A percentile compares a stretch with the other conserved stretches of the same genome.
phyloP scores from a whole-genome alignment of 441 rosid genomes.

The Flueggea neowawraea region DNA sequence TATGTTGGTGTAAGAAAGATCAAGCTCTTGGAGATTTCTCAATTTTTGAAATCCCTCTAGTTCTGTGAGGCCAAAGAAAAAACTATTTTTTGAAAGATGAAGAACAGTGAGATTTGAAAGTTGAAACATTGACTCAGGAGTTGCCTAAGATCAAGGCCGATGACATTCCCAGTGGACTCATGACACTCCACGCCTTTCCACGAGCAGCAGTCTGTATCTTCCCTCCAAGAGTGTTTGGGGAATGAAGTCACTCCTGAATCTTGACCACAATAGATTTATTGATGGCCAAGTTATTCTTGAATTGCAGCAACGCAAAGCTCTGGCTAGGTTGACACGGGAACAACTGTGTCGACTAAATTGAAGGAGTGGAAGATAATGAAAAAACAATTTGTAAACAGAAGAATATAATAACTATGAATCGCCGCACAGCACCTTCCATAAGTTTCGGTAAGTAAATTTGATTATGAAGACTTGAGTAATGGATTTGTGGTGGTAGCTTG shows the following conservation, averaged over 20 bases:
- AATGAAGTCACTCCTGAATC: too few relatives aligned
- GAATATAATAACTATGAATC: background rate
- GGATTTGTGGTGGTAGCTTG: too few relatives aligned
- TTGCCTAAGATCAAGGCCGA: constrained; percentile 27
- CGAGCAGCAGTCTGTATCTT: constrained; percentile 29
- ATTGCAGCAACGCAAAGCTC: background rate
- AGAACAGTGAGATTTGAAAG: background rate
- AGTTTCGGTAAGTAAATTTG: too few relatives aligned
- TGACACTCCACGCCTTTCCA: constrained; percentile 36
- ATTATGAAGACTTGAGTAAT: too few relatives aligned
- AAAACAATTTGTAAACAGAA: background rate
- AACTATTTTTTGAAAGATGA: background rate
- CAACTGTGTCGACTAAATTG: too few relatives aligned
- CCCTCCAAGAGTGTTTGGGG: constrained; percentile 29
- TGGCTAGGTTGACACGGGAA: background rate
- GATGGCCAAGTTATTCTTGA: background rate
- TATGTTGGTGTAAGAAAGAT: background rate
- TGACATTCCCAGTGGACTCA: constrained; percentile 15
- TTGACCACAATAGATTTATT: background rate
- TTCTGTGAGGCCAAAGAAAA: background rate
- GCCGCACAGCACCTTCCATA: too few relatives aligned
- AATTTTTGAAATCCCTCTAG: background rate
- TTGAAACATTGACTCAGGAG: background rate
- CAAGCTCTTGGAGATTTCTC: background rate
- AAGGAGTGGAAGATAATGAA: background rate